Base-by-base conservation (phyloP, 2,329 filamentous ascomycete genomes). In the Claviceps spartinae region DNA sequence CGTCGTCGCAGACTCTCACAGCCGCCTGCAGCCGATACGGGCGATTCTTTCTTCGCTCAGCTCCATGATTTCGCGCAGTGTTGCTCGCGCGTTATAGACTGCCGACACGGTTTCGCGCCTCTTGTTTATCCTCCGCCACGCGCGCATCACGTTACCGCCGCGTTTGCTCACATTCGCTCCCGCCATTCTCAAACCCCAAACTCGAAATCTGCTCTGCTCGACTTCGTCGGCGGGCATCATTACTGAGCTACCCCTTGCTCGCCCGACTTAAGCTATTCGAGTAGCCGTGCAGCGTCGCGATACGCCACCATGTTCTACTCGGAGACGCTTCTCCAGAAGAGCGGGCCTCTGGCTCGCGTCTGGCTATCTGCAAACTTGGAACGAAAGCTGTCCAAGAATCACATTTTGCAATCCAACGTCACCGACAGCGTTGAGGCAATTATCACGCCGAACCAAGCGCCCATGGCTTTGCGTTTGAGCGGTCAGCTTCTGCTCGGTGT, bases 341-440 rank as follows among this genome's bases (percentile, higher is more conserved):
- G 88, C 62, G 93, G 93, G 75, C 91, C 93, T 64, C 73, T 98
- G 76, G 93, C 93, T 71, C 88, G 89, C 65, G 90, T 97, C 72
- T 98, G 93, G 93, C 81, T 97, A 56, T 95, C 93, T 36, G 89
- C 93, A 73, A 98, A 97, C 70, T 78, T 97, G 58, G 93, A 97
- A 79, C 89, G 91, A 76, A 98, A 97, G 74, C 82, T 98, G 55
- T 95, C 90, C 60, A 98, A 98, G 72, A 89, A 88, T 57, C 89
- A 96, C 63, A 93, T 97, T 59, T 69, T 98, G 57, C 88, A 95
- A 66, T 91, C 90, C 54, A 94, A 95, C 71, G 86, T 98, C 60
- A 86, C 91, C 62, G 88, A 89, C 72, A 95, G 90, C 69, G 90
- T 98, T 58, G 86, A 88, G 67, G 88, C 89, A 60, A 98, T 98